These are phyloP conservation scores for Flaveria brownii DNA, from an alignment of 129 eudicot species.

Conservation along the genomic window DNA sequence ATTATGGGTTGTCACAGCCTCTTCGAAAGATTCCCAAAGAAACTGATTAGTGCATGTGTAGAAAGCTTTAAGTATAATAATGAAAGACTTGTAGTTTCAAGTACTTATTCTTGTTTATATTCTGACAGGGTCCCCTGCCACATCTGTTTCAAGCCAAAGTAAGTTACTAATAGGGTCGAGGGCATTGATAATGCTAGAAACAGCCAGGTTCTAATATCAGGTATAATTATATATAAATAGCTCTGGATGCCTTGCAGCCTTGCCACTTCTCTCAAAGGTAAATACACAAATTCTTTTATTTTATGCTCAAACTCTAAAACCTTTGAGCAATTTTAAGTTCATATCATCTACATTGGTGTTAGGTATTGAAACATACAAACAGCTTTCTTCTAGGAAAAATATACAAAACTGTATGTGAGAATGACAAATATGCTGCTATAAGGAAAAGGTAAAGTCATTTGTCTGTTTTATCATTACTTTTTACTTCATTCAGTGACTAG, in stretches of 20 bases:
- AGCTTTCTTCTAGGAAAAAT: too few relatives aligned
- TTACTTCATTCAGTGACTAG: constrained; percentile 7
- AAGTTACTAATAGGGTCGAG: constrained; percentile 63
- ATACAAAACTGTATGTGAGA: too few relatives aligned
- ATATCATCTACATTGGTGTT: constrained; percentile 8
- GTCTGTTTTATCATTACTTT: neutral
- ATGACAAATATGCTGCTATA: too few relatives aligned
- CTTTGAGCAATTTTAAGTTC: constrained; percentile 13
- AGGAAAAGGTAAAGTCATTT: too few relatives aligned
- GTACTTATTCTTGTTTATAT: constrained; percentile 29
- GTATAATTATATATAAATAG: constrained; percentile 90
- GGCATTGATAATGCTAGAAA: too few relatives aligned
- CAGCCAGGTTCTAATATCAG: constrained; percentile 85
- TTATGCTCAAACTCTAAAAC: constrained; percentile 1
- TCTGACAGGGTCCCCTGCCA: constrained; percentile 65
- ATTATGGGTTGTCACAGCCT: constrained; percentile 94
- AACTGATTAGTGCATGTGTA: constrained; percentile 52
- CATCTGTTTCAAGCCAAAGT: constrained; percentile 97
- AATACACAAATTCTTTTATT: constrained; percentile 1
- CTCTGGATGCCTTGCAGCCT: constrained; percentile 91
- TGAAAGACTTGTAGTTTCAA: neutral
- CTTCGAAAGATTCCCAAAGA: constrained; percentile 95
- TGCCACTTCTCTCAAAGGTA: constrained; percentile 91
- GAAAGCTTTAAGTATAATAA: neutral
- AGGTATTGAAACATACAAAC: constrained; percentile 71